Evolutionary conservation across 169 alveolate genomes (phyloP), one percentile per base, ranked within the genome.

Genomic region (Plasmodium falciparum): DNA sequence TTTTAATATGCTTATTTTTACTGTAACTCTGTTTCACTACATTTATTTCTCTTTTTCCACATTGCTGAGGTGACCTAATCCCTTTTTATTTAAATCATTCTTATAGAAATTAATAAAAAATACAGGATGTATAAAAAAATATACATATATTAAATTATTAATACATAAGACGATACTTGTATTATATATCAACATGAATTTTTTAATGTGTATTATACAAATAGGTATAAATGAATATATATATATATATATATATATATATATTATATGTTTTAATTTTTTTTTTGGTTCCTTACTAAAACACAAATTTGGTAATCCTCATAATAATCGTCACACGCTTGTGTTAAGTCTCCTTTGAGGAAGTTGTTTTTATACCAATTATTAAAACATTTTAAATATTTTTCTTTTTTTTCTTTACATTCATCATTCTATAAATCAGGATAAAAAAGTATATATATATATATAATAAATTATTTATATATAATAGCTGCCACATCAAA

Each of bases 301-400:
- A 93, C 58, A 67, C 96, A 93, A n/a, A 93, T 89, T 86, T 93
- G 93, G 59, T 93, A 93, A 13, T 88, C 95, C 50, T 74, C 74
- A 65, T 92, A 91, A 61, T 91, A 74, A 20, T 61, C 74, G 24
- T 89, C 86, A 56, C 96, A 93, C 13, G 92, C 90, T 72, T 93
- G 95, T 73, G 88, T 89, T 74, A 93, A 67, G 43, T 89, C 88
- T 12, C 96, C 96, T 86, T 93, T 93, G 66, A 93, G 96, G 61
- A 93, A 70, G 50, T 93, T 93, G 71, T 93, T 76, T 66, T 88
- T 93, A 63, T 92, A 73, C 96, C 96, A 93, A 20, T 78, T 61
- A 67, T 92, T 89, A 70, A 93, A 93, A 88, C 96, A 93, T 54
- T 73, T 88, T 43, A 92, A 89, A 66, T 93, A 93, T 43, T 83